Conservation (phyloP, 2,329 filamentous ascomycete genomes). For the Verticillium tricorpus region DNA sequence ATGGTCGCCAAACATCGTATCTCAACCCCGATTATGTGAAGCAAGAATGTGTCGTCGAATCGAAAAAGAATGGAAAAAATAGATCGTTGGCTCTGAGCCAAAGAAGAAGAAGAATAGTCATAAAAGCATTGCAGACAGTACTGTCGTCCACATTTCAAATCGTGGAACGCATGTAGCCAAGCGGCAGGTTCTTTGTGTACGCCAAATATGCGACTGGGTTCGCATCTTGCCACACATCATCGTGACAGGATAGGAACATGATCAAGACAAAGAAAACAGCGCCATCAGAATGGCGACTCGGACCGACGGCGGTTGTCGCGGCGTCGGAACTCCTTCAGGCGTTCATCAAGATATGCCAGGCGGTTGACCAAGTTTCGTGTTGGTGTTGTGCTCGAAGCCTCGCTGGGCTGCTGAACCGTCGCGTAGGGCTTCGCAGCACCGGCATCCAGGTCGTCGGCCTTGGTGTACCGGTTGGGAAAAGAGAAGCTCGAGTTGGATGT, state of each 20-base stretch:
- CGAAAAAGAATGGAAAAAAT: not conserved
- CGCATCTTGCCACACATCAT: slow-evolving; percentile 1
- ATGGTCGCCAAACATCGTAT: not conserved
- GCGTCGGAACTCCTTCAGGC: slow-evolving; percentile 49
- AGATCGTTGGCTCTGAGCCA: not conserved
- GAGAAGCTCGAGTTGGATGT: slow-evolving; percentile 45
- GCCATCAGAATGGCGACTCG: slow-evolving; percentile 43
- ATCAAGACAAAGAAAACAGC: slow-evolving; percentile 17
- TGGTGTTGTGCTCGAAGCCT: slow-evolving; percentile 27
- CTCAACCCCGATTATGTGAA: not conserved
- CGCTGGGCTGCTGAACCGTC: slow-evolving; percentile 47
- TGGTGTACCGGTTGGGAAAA: slow-evolving; percentile 54
- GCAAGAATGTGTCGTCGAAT: not conserved
- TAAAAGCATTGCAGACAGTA: not conserved
- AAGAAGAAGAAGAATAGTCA: slow-evolving; percentile 1
- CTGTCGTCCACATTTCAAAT: not conserved
- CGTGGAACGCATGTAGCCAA: not conserved
- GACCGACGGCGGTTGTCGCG: slow-evolving; percentile 39
- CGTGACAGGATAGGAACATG: slow-evolving; percentile 5
- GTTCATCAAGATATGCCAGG: slow-evolving; percentile 54
- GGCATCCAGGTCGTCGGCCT: slow-evolving; percentile 39
- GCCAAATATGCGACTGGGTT: not conserved
- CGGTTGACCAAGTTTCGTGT: slow-evolving; percentile 44
- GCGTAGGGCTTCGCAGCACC: slow-evolving; percentile 49
- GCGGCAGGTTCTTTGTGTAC: not conserved